Base-by-base conservation (phyloP, 2,329 filamentous ascomycete species). In the Penicillium decumbens region DNA sequence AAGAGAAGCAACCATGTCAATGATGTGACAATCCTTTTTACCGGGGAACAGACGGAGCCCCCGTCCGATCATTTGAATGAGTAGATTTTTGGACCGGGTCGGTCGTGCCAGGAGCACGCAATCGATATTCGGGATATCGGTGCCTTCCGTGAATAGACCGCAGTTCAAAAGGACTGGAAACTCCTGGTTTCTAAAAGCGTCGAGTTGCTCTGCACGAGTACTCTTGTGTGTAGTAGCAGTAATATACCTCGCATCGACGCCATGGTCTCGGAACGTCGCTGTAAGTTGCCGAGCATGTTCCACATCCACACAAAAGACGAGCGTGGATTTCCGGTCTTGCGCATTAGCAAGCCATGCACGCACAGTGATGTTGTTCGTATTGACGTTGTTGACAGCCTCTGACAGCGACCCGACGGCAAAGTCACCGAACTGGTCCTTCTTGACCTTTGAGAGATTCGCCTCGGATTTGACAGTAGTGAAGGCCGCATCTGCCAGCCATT, bases 41-140 rank as follows among this genome's bases (percentile, higher is more conserved):
- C 81, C 87, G 0, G 84, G 77, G 65, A 89, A 80, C 33, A 96
- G 73, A 37, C 93, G 83, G 82, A 98, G 88, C 4, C 93, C 93
- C 61, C 93, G 81, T 0, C 93, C 93, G 54, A 98, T 95, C 93
- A 98, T 98, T 70, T 98, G 93, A 0, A 97, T 83, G 1, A 98
- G 80, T 2, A 98, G 75, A 60, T 96, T 97, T n/a, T 88, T 83
- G 13, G 93, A 97, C 59, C 85, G 84, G 1, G 93, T 98, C 0
- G 93, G 93, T 23, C 93, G 78, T 3, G 87, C 90, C 7, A 98
- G 78, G 7, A 98, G 66, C 23, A 98, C 82, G 65, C 93, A 97
- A 72, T 98, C 93, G 57, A 98, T 88, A 66, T 95, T 96, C 5
- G 95, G 93, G 28, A 98, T 95, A 64, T 98, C 93, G 0, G 93